These are phyloP conservation scores for Warburgia ugandensis DNA, from an alignment of 164 flowering plant genomes.

Conservation along the genomic window DNA sequence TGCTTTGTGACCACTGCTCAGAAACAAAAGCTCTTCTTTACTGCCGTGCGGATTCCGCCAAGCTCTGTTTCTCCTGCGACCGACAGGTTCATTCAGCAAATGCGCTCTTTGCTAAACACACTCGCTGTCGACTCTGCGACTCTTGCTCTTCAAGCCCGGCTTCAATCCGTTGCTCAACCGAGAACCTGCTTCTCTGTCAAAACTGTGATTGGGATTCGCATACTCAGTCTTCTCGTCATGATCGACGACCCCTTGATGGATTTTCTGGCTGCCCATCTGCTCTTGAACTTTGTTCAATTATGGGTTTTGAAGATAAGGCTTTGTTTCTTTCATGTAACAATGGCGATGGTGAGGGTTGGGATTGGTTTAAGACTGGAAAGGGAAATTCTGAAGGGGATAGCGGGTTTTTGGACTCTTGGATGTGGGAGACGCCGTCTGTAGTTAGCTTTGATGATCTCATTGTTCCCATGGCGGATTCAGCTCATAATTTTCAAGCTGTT, in stretches of 20 bases:
- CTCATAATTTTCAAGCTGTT: conserved; percentile 43
- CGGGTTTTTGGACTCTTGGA: conserved; percentile 33
- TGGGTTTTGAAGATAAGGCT: conserved; percentile 50
- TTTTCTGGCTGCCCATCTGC: conserved; percentile 63
- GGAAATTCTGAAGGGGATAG: conserved; percentile 12
- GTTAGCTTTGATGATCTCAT: conserved; percentile 56
- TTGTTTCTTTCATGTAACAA: conserved; percentile 22
- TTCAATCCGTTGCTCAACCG: conserved; percentile 54
- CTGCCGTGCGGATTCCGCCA: conserved; percentile 83
- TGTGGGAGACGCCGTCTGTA: conserved; percentile 59
- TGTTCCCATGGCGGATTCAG: conserved; percentile 18
- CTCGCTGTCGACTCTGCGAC: conserved; percentile 62
- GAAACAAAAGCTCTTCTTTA: conserved; percentile 46
- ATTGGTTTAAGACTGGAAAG: too few relatives aligned
- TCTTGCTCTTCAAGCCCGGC: conserved; percentile 47
- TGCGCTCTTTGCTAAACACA: conserved; percentile 63
- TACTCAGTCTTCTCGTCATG: conserved; percentile 4
- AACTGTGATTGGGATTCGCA: conserved; percentile 82
- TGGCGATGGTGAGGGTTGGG: conserved; percentile 8
- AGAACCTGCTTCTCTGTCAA: conserved; percentile 51
- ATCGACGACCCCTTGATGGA: conserved; percentile 62
- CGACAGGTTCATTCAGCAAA: conserved; percentile 65
- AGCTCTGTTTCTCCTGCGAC: conserved; percentile 74
- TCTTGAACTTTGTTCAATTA: conserved; percentile 30
- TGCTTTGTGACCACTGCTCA: conserved; percentile 69